phyloP scores from a whole-genome alignment of 306 rosid species.

The Medicago truncatula region MtrunA17r5.0-ANR NC_053048.1:39494501-39495000 shows the following conservation, averaged over 20 bases:
- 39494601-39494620: too few relatives aligned
- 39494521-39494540: too few relatives aligned
- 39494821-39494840: too few relatives aligned
- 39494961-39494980: constrained; percentile 76
- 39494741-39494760: constrained; percentile 5
- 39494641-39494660: constrained; percentile 21
- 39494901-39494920: neutral
- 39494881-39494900: neutral
- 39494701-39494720: neutral
- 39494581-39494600: too few relatives aligned
- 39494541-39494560: too few relatives aligned
- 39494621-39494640: constrained; percentile 10
- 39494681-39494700: constrained; percentile 16
- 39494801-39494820: neutral
- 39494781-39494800: neutral
- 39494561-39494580: too few relatives aligned
- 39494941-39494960: constrained; percentile 69
- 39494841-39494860: neutral
- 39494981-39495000: constrained; percentile 63
- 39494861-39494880: neutral
- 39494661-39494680: constrained; percentile 13
- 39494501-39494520: too few relatives aligned
- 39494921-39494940: constrained; percentile 90
- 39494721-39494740: neutral
- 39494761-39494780: constrained; percentile 16